Evolutionary conservation across 371 early-diverging fungal species (phyloP), one percentile per base, ranked within the genome.

Genomic region (Choanephora cucurbitarum): DNA sequence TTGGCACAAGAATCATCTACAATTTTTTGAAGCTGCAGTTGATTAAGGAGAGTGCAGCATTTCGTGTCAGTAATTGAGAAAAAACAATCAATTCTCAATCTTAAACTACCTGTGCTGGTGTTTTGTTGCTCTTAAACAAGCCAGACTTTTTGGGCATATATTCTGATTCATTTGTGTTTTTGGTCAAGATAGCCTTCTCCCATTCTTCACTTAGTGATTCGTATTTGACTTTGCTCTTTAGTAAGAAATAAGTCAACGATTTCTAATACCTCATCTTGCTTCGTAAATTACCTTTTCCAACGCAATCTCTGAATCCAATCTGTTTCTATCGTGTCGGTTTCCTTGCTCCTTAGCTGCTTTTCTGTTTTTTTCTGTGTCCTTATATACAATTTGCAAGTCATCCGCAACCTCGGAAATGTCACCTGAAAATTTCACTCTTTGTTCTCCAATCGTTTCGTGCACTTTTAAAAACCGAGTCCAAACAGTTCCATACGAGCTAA

Each of bases 281-380:
- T 18, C 24, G 11, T 23, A 37, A 52, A 34, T 39, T 64, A 87
- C 89, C 79, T 91, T 91, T 58, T 91, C 93, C 44, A 92, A 67
- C 11, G 75, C 65, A 18, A 56, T 57, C 45, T 92, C 93, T 11
- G 87, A 73, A 22, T 91, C 91, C 18, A 72, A 67, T 23, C 88
- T 74, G 19, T 64, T 66, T 58, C 83, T 87, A 58, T 83, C 84
- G 49, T 89, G 83, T 39, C 80, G 82, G 37, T 70, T 65, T 15
- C 88, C 88, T 23, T 82, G 77, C 49, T 91, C 92, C 65, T 91
- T 91, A 6, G 86, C 77, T 73, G 88, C 86, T 64, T 91, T 91
- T 52, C 93, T 77, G 44, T 81, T 81, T 31, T 87, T 75, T 57
- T 91, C 93, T 10, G 86, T 88, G 52, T 91, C 88, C 69, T 89